Evolutionary conservation across 306 rosid species (phyloP), one percentile per base, ranked within the genome.

Genomic region (Albizia julibrissin): DNA sequence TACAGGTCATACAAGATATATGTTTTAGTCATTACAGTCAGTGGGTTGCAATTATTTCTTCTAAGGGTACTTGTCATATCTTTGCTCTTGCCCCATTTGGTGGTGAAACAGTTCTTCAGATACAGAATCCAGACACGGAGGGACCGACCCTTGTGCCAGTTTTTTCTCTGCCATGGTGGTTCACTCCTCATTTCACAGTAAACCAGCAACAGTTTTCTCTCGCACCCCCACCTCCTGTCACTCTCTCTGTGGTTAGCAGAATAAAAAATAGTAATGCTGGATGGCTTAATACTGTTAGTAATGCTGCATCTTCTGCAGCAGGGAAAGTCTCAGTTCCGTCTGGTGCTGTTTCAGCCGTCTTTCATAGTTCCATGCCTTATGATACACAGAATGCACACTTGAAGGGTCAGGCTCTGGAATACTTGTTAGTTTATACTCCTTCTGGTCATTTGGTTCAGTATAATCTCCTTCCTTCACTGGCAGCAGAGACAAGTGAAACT

Each of bases 201-300:
- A 93, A 84, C 87, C 91, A 85, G 84, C 94, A 90, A 83, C 86
- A 82, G 71, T 83, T 84, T 85, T 86, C 90, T 81, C 84, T 83
- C n/a, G 89, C 93, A 26, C 91, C 97, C 46, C 95, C 95, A 47
- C 89, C 90, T 75, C 90, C 98, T 81, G 92, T 86, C 78, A 88
- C 88, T 56, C 99, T 96, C 76, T 90, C 97, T 50, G 99, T 92
- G 77, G 97, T 96, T 75, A 92, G 98, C 94, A 89, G 99, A 90
- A 91, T 96, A 75, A 96, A 92, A 84, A 85, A 92, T 85, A 87
- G 79, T 74, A 88, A 85, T 84, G 89, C 92, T 0, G 94, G 99
- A 56, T 96, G 97, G 99, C 92, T 93, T 83, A 94, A 88, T 75
- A 88, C 95, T 16, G 99, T 96, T 72, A 90, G 94, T 83, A 90